Base-by-base conservation (phyloP, 2,329 filamentous ascomycete genomes). In the Fusarium verticillioides region DNA sequence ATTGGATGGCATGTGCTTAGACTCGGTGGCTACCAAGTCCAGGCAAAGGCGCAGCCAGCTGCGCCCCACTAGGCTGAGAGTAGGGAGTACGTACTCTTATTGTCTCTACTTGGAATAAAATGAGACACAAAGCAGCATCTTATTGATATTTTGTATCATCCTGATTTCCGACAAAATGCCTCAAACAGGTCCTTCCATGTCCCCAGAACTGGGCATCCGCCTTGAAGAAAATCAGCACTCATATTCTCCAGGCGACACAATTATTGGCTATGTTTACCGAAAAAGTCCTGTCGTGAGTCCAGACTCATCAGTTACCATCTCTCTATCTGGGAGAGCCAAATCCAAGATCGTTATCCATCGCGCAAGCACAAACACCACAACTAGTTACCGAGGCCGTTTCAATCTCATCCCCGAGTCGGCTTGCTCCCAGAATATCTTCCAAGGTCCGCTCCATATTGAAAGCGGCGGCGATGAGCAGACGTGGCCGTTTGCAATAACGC, bases 401-500 rank as follows among this genome's bases (percentile, higher is more conserved):
- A 54, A 72, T 52, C 66, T 81, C 16, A 75, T 81, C 44, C 50
- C 70, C 7, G 39, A 37, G 1, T 42, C 59, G 1, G 37, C 28
- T 2, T 62, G 66, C 28, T 66, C 70, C 9, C 39, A 75, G 18
- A 63, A 52, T 10, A 58, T 75, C 12, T 75, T 75, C 30, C 54
- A 74, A 8, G 80, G 80, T 0, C 80, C 79, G 0, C 9, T 81
- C 3, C 79, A 81, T 39, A 74, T 79, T 26, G 69, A 72, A 23
- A 49, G 36, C 4, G 19, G 30, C 7, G 66, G 58, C 11, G 54
- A 67, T 13, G 64, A 69, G 16, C 60, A 61, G 4, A 39, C 56
- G 1, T 83, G 81, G 81, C 74, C 78, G 2, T 83, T 83, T 44
- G 66, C 77, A 0, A 64, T 83, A 4, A 63, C 67, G 1, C 60